Evolutionary conservation across 2,329 filamentous ascomycete species (phyloP), one percentile per base, ranked within the genome.

Genomic region (Penicillium sp.): DNA sequence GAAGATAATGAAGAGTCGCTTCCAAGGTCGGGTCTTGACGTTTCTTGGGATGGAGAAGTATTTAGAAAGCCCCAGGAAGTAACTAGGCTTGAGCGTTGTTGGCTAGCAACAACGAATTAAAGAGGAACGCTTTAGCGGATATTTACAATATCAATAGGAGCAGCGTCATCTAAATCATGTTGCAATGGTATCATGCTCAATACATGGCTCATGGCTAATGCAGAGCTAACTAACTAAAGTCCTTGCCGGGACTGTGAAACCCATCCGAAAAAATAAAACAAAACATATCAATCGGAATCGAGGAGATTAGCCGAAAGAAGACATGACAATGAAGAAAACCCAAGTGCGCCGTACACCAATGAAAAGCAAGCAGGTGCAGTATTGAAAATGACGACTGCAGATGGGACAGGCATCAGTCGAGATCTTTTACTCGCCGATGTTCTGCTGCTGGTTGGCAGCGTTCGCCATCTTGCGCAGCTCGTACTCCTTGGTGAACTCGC

Each of bases 401-500:
- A 38, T 20, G 28, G 47, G 35, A 25, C 28, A 37, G 17, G 12
- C 42, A 35, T 37, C 14, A n/a, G 22, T 28, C 15, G 17, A 25
- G 12, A 14, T 25, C 51, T 60, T 63, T 59, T 74, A 72, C 45
- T 71, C 63, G 42, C 50, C 50, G 22, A 55, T 60, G 48, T 63
- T 64, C 63, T 77, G 75, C 63, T 78, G 77, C 67, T 88, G 85
- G 54, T 64, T 66, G 48, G 85, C 85, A 22, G 85, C 86, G 47
- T 86, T 86, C 60, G 89, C 91, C 84, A 96, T 94, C 78, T 92
- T 93, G 70, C 91, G 88, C 69, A 96, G 80, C 77, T 96, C 91
- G 79, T 88, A 95, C 77, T 98, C 94, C 72, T 94, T 92, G 20
- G 91, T 96, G 75, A 98, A 96, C 73, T 96, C 91, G 65, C 91